Evolutionary conservation across 495 filamentous ascomycete species (phyloP).

Genomic region (Cetradonia linearis): DNA sequence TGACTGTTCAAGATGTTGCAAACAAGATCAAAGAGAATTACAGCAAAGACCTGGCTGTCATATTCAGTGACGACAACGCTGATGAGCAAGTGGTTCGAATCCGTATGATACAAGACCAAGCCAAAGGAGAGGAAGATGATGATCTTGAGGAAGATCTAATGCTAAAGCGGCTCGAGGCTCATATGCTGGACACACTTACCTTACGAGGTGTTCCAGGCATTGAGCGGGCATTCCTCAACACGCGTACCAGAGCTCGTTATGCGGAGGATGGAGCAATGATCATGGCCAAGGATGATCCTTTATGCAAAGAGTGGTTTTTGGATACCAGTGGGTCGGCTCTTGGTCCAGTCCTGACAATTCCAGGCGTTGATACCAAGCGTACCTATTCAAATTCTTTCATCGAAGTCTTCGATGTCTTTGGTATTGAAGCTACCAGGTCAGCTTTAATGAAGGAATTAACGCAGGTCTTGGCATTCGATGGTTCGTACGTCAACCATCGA

Average conservation of each 20-base stretch:
- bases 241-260: conserved; percentile 53
- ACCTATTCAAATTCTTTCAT: conserved; percentile 94
- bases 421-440: conserved; percentile 85
- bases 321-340: conserved; percentile 87
- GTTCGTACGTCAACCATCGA: conserved; percentile 98
- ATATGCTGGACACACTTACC: conserved; percentile 80
- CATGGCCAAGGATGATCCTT: conserved; percentile 54
- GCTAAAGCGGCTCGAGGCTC: conserved; percentile 79
- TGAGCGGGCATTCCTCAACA: conserved; percentile 84
- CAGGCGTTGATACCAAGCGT: conserved; percentile 78
- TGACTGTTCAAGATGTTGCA: conserved; percentile 90
- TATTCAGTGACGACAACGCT: conserved; percentile 97
- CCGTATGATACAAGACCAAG: conserved; percentile 61
- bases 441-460: conserved; percentile 81
- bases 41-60: conserved; percentile 75
- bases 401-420: conserved; percentile 85
- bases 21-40: conserved; percentile 77
- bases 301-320: conserved; percentile 85
- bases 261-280: conserved; percentile 58
- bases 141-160: conserved; percentile 80
- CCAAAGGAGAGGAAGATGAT: conserved; percentile 68
- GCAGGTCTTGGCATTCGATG: conserved; percentile 87
- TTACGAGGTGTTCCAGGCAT: conserved; percentile 84
- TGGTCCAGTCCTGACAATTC: conserved; percentile 68
- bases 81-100: conserved; percentile 92